Base-by-base conservation (phyloP, 345 rosid genomes). In the Rhizophora mangle region DNA sequence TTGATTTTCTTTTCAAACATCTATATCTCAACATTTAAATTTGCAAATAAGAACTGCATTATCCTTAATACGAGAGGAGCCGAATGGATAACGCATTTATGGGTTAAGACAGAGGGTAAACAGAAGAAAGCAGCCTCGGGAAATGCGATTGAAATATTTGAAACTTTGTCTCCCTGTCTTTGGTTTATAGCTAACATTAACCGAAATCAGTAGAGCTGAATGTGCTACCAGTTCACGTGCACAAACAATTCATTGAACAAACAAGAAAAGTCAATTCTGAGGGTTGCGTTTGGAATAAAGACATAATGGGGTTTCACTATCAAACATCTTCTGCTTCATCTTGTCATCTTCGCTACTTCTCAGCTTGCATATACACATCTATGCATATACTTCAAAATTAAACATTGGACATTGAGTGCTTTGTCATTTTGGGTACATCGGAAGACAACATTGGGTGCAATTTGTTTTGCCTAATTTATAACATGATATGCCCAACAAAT, bases 171-270 rank as follows among this genome's bases (percentile, higher is more conserved):
- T 43, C 85, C 52, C 67, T 36, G 36, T 65, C 74, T 63, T 82
- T 43, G 85, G 79, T 59, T 79, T 72, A 79, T 81, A 79, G 81
- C 85, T 82, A 70, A 57, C 39, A 16, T 24, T 29, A 56, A 52
- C 69, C 21, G 18, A 43, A 13, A 16, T 8, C 61, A 8, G 30
- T 32, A 72, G 32, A 64, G 29, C 67, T 58, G 43, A 69, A 62
- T 26, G 51, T 70, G 53, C 46, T 43, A n/a, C n/a, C n/a, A 29
- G 4, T 20, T 76, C 81, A 82, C 79, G 73, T 78, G 79, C 75
- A 61, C 30, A 46, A 9, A 4, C 5, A 54, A 68, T 75, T 65
- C 79, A 67, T 65, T 68, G 79, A 71, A 74, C 72, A 6, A 29
- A 19, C 47, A 0, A 56, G 60, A 68, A 74, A 70, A 62, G 21